Evolutionary conservation across 371 early-diverging fungal species (phyloP).

Genomic region (Rozella allomycis): DNA sequence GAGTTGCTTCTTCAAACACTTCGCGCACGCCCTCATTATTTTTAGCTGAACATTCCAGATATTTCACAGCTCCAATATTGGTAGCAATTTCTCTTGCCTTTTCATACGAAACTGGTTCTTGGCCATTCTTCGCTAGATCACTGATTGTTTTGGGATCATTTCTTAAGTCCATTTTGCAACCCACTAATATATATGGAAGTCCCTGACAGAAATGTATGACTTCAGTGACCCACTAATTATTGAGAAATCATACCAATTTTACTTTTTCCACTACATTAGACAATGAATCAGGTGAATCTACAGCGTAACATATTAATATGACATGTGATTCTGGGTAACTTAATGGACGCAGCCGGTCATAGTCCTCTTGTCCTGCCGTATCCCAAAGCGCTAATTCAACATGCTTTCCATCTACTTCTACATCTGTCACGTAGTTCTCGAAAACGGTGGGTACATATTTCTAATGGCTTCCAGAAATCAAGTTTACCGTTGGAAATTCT

Average conservation of each 20-base stretch:
- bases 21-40: background rate
- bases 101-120: slow-evolving; percentile 50
- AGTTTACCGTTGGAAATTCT: slow-evolving; percentile 65
- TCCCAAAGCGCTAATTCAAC: slow-evolving; percentile 68
- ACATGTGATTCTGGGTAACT: slow-evolving; percentile 9
- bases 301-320: slow-evolving; percentile 8
- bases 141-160: slow-evolving; percentile 50
- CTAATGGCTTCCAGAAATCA: no score
- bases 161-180: slow-evolving; percentile 77
- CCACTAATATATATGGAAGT: slow-evolving; percentile 69
- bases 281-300: slow-evolving; percentile 6
- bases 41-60: background rate
- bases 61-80: slow-evolving; percentile 1
- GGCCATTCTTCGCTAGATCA: slow-evolving; percentile 48
- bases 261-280: slow-evolving; percentile 6
- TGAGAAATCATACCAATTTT: slow-evolving; percentile 1
- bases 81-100: slow-evolving; percentile 49
- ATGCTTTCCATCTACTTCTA: slow-evolving; percentile 69
- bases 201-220: slow-evolving; percentile 70
- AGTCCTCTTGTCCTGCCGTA: slow-evolving; percentile 20
- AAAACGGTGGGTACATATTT: slow-evolving; percentile 90
- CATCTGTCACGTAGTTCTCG: slow-evolving; percentile 85
- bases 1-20: slow-evolving; percentile 38
- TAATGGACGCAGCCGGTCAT: slow-evolving; percentile 8
- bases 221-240: slow-evolving; percentile 60